A percentile compares a stretch with the other conserved stretches of the same genome.
These are phyloP conservation scores for Mycotypha africana DNA, from an alignment of 371 early-diverging fungal genomes.

Conservation along the genomic window DNA sequence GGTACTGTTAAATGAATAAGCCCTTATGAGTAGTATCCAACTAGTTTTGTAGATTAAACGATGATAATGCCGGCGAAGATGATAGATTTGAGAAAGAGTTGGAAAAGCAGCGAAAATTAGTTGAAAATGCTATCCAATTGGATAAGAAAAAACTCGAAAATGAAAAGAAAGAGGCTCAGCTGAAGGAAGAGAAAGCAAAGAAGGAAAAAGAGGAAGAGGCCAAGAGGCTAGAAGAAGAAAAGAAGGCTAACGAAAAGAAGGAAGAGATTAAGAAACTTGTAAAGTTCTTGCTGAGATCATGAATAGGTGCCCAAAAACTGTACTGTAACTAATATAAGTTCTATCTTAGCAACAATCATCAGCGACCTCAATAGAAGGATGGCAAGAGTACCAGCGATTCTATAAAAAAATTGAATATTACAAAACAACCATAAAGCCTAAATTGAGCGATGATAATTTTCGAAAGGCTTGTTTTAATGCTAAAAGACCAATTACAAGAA, in stretches of 20 bases:
- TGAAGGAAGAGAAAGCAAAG: slow-evolving; percentile 9
- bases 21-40: no score
- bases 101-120: slow-evolving; percentile 1
- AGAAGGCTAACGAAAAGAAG: slow-evolving; percentile 20
- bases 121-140: slow-evolving; percentile 14
- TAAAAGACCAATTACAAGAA: slow-evolving; percentile 13
- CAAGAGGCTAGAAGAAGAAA: slow-evolving; percentile 8
- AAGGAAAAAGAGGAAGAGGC: slow-evolving; percentile 12
- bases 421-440: slow-evolving; percentile 15
- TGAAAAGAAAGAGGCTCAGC: slow-evolving; percentile 6
- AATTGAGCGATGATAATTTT: slow-evolving; percentile 12
- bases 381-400: slow-evolving; percentile 32
- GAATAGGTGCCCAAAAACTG: not conserved
- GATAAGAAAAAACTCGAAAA: slow-evolving; percentile 13
- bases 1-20: no score
- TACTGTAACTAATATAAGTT: slow-evolving; percentile 4
- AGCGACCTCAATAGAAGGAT: slow-evolving; percentile 20
- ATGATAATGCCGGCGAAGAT: slow-evolving; percentile 2
- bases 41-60: not conserved
- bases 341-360: slow-evolving; percentile 19
- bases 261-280: slow-evolving; percentile 4
- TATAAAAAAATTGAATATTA: slow-evolving; percentile 19
- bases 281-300: not conserved
- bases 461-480: slow-evolving; percentile 21
- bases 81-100: slow-evolving; percentile 12